A percentile compares a stretch with the other conserved stretches of the same genome.
Conservation (phyloP, 1,139 yeast genomes). For the Yamadazyma kanchanaburiensis region DNA sequence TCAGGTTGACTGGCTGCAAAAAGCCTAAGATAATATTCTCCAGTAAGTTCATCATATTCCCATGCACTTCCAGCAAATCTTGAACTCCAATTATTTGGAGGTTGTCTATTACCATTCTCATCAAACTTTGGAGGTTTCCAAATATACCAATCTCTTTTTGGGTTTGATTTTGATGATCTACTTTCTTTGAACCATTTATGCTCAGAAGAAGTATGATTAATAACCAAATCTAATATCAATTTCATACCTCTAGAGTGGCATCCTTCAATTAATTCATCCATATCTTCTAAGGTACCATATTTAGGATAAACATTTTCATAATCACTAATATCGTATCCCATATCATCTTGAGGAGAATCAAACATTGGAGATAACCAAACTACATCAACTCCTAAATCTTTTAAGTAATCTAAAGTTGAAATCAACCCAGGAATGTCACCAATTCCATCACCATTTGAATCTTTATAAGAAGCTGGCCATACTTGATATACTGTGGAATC, state of each 20-base stretch:
- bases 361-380: slow-evolving; percentile 60
- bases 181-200: slow-evolving; percentile 60
- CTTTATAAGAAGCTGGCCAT: slow-evolving; percentile 58
- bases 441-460: slow-evolving; percentile 55
- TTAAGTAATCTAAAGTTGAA: slow-evolving; percentile 49
- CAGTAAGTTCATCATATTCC: slow-evolving; percentile 50
- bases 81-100: slow-evolving; percentile 58
- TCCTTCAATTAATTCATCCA: slow-evolving; percentile 46
- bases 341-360: slow-evolving; percentile 59
- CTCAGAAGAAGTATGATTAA: slow-evolving; percentile 55
- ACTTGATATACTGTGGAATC: slow-evolving; percentile 54
- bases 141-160: slow-evolving; percentile 62
- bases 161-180: slow-evolving; percentile 44
- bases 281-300: slow-evolving; percentile 53
- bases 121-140: slow-evolving; percentile 52
- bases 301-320: slow-evolving; percentile 48
- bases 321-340: slow-evolving; percentile 61
- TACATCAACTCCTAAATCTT: slow-evolving; percentile 48
- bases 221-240: slow-evolving; percentile 52
- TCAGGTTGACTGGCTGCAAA: slow-evolving; percentile 57
- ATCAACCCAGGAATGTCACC: slow-evolving; percentile 57
- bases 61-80: slow-evolving; percentile 54
- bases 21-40: slow-evolving; percentile 51
- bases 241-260: slow-evolving; percentile 49
- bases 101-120: slow-evolving; percentile 43